phyloP scores from a whole-genome alignment of 176 grass and related monocot genomes.

The Rhynchospora tenuis region DNA sequence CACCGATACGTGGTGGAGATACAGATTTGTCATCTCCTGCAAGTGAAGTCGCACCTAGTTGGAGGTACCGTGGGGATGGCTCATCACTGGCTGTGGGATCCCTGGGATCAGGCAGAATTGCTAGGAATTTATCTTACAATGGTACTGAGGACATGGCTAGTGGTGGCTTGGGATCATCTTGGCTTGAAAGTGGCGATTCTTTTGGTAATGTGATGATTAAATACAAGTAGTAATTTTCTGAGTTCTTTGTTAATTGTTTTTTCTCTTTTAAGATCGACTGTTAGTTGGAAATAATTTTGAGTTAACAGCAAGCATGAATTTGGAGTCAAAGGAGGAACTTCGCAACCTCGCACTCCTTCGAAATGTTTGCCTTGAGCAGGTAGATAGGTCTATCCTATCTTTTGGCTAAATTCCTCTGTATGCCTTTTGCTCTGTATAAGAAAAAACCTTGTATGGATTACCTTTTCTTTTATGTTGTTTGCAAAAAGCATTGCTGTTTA shows the following conservation, averaged over 20 bases:
- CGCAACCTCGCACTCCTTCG: constrained; percentile 60
- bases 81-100: neutral
- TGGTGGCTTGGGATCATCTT: constrained; percentile 44
- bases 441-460: neutral
- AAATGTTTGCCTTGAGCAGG: constrained; percentile 82
- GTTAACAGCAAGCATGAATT: constrained; percentile 54
- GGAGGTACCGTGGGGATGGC: constrained; percentile 53
- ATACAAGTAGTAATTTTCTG: neutral
- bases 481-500: neutral
- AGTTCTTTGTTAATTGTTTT: neutral
- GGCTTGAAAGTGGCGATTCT: constrained; percentile 64
- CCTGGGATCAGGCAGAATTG: constrained; percentile 74
- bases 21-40: constrained; percentile 53
- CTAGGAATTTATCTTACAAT: constrained; percentile 58
- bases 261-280: constrained; percentile 26
- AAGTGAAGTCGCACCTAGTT: constrained; percentile 35
- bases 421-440: neutral
- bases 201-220: constrained; percentile 55
- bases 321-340: constrained; percentile 70
- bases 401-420: neutral
- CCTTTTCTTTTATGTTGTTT: neutral
- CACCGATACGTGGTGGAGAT: constrained; percentile 27
- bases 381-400: constrained; percentile 26
- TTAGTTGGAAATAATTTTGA: constrained; percentile 42
- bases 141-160: constrained; percentile 43